phyloP scores from a whole-genome alignment of 768 basidiomycete species.

The Dictyophora rubrovolvata region DNA sequence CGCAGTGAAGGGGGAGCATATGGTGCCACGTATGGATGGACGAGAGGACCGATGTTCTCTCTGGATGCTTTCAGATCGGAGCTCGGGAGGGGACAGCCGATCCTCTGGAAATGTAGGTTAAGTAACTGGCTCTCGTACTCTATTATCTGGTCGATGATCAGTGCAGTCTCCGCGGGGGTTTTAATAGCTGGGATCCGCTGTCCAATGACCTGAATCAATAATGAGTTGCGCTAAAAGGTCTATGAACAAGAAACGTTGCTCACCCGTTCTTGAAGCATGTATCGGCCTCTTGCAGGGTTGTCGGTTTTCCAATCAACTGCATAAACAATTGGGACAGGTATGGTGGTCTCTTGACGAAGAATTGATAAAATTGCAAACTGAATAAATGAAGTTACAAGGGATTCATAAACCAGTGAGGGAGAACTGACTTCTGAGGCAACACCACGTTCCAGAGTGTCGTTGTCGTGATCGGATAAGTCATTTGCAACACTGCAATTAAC shows the following conservation, averaged over 20 bases:
- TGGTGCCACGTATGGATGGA: neutral
- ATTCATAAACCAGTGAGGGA: neutral
- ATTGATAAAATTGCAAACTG: neutral
- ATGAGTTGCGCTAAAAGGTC: too few species aligned
- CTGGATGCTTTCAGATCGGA: neutral
- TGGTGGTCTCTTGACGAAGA: neutral
- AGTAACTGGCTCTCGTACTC: neutral
- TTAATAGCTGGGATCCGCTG: neutral
- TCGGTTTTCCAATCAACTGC: neutral
- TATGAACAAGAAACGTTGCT: neutral
- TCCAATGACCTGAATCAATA: neutral
- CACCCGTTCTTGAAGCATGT: neutral
- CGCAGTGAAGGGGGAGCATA: neutral
- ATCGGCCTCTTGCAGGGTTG: neutral
- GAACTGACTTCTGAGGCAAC: neutral
- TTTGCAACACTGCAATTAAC: neutral
- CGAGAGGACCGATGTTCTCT: neutral
- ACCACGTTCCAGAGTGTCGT: neutral
- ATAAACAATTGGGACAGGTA: constrained; percentile 2
- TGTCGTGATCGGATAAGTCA: neutral
- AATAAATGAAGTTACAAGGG: neutral
- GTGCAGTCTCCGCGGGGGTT: neutral
- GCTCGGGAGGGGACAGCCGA: neutral
- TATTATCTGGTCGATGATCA: neutral
- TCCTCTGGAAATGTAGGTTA: neutral